Evolutionary conservation across 1,284 basidiomycete genomes (phyloP), one percentile per base, ranked within the genome.

Genomic region (Pulveroboletus sp.): DNA sequence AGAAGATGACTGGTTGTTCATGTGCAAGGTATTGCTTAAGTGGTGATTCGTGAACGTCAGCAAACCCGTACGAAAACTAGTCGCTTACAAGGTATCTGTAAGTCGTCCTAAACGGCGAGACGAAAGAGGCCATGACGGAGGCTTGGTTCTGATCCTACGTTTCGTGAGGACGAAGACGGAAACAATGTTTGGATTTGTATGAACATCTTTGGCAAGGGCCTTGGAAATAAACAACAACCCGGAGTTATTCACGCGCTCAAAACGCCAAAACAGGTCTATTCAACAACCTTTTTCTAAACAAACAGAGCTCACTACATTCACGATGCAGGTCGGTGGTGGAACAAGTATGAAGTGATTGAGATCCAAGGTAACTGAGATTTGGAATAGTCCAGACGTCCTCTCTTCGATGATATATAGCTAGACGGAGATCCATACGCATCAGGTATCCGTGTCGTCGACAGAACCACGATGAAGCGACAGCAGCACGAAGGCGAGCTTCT

Each of bases 1-100:
- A 97, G 79, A 96, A 96, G 73, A 97, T 85, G 68, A 93, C 91
- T 36, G 95, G 94, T 66, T 86, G 86, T 77, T 97, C 94, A 78
- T 98, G 96, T 36, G 94, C 93, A 68, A 89, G 84, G 59, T 89
- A 86, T 82, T 82, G 80, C 82, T 83, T 31, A 49, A 11, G 20
- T 44, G 11, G 28, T 26, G 11, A 25, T 49, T 35, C 29, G 12
- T 57, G 22, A 56, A 44, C 14, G 7, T 10, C 15, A 35, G 12
- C 4, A 52, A 28, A n/a, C 11, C 4, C 1, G 9, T 11, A 26
- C 26, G n/a, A 5, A 43, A 1, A 1, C 10, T 11, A 11, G 22
- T 1, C 5, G 64, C 71, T 49, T 31, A 74, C 69, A 45, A 74
- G 58, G 54, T 72, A 73, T 62, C 58, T 66, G 40, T 72, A 74